Percentiles rank a stretch among this genome's conserved stretches.
Evolutionary conservation across 1,139 yeast species (phyloP).

Genomic region (Wickerhamiella pararugosa): DNA sequence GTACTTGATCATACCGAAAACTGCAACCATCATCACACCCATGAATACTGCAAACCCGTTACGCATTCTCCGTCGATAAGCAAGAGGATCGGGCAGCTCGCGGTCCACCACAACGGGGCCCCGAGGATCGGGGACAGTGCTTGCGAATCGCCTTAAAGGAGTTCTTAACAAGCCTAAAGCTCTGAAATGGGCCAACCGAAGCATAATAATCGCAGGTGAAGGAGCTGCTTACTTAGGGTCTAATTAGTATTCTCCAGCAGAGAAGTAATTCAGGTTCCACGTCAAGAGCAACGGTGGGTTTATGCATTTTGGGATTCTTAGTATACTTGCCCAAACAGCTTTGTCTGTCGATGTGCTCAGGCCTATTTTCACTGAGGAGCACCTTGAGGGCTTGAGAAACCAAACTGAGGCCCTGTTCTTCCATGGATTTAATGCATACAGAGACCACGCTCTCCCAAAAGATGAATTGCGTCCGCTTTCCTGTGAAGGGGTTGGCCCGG

Average conservation of each 20-base stretch:
- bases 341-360: too few species aligned
- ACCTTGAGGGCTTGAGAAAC: conserved; percentile 12
- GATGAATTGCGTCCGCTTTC: conserved; percentile 71
- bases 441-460: conserved; percentile 57
- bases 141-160: too few species aligned
- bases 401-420: conserved; percentile 46
- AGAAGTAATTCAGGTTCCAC: too few species aligned
- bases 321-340: too few species aligned
- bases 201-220: too few species aligned
- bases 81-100: conserved; percentile 47
- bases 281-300: too few species aligned
- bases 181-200: too few species aligned
- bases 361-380: background rate
- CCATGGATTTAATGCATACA: conserved; percentile 68
- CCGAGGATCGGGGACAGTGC: too few species aligned
- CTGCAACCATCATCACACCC: conserved; percentile 46
- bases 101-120: conserved; percentile 7
- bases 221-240: too few species aligned
- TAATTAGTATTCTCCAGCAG: too few species aligned
- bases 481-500: conserved; percentile 57
- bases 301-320: too few species aligned
- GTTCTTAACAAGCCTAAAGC: too few species aligned
- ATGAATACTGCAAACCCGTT: conserved; percentile 46
- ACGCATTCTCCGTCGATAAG: conserved; percentile 36
- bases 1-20: conserved; percentile 70